phyloP scores from a whole-genome alignment of 2,329 filamentous ascomycete species.

The Penicillium sp. region DNA sequence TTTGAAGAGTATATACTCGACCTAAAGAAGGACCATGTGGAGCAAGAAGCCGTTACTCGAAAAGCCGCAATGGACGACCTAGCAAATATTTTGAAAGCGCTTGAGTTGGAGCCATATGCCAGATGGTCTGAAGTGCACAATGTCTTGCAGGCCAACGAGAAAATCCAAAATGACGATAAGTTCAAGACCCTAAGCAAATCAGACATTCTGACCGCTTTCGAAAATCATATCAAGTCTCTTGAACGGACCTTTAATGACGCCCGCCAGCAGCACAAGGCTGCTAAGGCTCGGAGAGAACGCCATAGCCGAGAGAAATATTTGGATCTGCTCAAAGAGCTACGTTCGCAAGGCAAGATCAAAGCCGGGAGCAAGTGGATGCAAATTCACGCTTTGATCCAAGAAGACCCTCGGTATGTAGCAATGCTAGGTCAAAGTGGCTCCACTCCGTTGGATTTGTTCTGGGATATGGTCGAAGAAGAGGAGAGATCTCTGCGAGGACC shows the following conservation, averaged over 20 bases:
- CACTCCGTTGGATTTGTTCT: conserved; percentile 85
- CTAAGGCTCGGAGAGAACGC: conserved; percentile 75
- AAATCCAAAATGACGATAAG: conserved; percentile 76
- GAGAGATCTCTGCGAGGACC: conserved; percentile 78
- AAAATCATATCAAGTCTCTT: conserved; percentile 88
- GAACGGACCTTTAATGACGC: conserved; percentile 89
- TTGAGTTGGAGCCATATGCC: conserved; percentile 88
- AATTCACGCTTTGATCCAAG: conserved; percentile 67
- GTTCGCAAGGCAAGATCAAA: conserved; percentile 74
- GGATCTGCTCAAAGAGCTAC: conserved; percentile 69
- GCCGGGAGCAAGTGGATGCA: conserved; percentile 88
- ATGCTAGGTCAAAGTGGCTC: conserved; percentile 84
- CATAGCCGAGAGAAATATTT: conserved; percentile 80
- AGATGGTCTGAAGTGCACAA: conserved; percentile 88
- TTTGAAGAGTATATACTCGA: conserved; percentile 91
- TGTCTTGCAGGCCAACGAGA: conserved; percentile 71
- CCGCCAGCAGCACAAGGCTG: conserved; percentile 80
- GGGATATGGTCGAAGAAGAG: conserved; percentile 92
- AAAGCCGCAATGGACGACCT: conserved; percentile 83
- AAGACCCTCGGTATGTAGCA: conserved; percentile 76
- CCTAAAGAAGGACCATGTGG: conserved; percentile 74
- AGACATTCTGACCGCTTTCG: conserved; percentile 88
- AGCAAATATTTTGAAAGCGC: conserved; percentile 68
- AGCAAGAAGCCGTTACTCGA: conserved; percentile 67
- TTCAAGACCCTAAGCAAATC: conserved; percentile 81